Evolutionary conservation across 2,329 filamentous ascomycete genomes (phyloP).

Genomic region (Dryadomyces quercivorus): DNA sequence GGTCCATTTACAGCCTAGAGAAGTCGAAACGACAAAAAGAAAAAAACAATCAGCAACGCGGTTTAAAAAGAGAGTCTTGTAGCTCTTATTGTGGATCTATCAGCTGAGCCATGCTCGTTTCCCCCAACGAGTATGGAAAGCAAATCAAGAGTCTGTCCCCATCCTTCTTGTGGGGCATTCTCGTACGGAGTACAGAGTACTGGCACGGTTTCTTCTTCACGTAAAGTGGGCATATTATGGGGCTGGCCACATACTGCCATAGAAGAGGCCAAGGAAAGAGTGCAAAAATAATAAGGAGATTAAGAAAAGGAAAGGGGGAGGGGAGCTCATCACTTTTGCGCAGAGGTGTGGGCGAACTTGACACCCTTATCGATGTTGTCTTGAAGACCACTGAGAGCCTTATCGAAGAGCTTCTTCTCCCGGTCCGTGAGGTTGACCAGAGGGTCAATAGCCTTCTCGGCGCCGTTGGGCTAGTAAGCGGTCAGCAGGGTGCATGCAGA

Average conservation of each 20-base stretch:
- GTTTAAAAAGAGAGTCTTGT: background rate
- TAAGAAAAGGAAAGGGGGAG: constrained; percentile 8
- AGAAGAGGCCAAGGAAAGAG: background rate
- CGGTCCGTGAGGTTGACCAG: constrained; percentile 66
- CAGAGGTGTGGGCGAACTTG: constrained; percentile 75
- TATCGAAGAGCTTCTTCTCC: constrained; percentile 79
- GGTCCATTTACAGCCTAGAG: constrained; percentile 18
- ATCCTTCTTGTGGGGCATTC: background rate
- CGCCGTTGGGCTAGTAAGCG: constrained; percentile 57
- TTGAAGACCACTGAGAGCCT: constrained; percentile 65
- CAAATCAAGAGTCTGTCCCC: background rate
- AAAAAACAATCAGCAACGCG: constrained; percentile 16
- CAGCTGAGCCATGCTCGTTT: background rate
- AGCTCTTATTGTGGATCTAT: constrained; percentile 9
- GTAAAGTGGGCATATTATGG: background rate
- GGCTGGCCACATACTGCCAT: background rate
- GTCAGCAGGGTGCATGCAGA: constrained; percentile 15
- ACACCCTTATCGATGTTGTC: constrained; percentile 93
- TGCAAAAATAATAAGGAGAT: constrained; percentile 5
- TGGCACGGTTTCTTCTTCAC: background rate
- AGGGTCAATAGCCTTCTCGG: constrained; percentile 73
- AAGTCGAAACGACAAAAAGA: constrained; percentile 2
- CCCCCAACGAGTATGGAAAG: background rate
- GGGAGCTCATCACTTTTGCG: constrained; percentile 63
- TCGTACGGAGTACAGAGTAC: background rate